Evolutionary conservation across 2,329 filamentous ascomycete genomes (phyloP).

Genomic region (Ustulina deusta): DNA sequence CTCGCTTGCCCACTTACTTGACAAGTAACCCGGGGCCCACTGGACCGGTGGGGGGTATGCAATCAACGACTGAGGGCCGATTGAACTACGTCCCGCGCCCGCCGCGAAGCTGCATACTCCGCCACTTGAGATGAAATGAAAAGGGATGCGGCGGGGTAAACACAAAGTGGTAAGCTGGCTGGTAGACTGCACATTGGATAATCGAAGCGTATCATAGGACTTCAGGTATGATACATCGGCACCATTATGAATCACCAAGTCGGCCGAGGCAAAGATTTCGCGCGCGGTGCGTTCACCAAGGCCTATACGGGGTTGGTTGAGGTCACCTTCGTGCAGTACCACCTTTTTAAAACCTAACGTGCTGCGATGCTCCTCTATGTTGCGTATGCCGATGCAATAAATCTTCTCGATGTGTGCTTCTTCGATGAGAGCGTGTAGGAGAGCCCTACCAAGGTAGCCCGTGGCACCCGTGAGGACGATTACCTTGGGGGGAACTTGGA

Average conservation of each 20-base stretch:
- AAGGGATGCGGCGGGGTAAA: background rate
- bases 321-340: background rate
- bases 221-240: background rate
- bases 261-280: background rate
- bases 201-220: background rate
- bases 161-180: background rate
- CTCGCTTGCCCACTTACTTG: background rate
- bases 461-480: background rate
- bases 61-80: background rate
- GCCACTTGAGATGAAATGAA: background rate
- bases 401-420: background rate
- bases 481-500: background rate
- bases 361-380: background rate
- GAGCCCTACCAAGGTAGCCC: background rate
- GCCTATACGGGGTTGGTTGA: background rate
- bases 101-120: background rate
- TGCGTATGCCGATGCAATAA: background rate
- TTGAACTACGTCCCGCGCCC: background rate
- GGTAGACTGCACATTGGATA: background rate
- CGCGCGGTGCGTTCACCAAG: background rate
- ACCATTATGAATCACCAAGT: background rate
- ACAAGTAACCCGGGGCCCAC: background rate
- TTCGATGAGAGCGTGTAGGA: background rate
- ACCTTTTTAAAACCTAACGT: background rate
- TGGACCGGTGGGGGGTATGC: background rate